Evolutionary conservation across 768 basidiomycete species (phyloP).

Genomic region (Mrakia frigida): DNA sequence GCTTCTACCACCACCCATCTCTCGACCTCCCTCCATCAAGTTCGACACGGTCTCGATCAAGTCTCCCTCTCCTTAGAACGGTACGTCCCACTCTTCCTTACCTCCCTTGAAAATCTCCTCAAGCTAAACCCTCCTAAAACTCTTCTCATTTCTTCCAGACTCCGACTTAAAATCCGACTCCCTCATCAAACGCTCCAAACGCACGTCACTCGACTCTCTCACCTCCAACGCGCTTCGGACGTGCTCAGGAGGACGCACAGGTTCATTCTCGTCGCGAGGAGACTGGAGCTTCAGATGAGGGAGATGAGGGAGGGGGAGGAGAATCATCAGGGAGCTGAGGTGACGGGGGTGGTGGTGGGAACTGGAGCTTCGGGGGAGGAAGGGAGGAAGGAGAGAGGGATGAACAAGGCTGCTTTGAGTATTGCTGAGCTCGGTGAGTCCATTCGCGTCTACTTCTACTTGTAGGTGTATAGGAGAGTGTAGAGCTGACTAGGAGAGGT

Average conservation of each 20-base stretch:
- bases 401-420: slow-evolving; percentile 90
- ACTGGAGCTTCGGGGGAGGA: slow-evolving; percentile 51
- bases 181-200: slow-evolving; percentile 72
- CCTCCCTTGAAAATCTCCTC: neutral
- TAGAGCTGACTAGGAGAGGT: neutral
- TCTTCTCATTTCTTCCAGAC: slow-evolving; percentile 48
- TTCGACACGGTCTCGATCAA: slow-evolving; percentile 65
- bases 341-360: no score
- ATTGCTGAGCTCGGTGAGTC: slow-evolving; percentile 79
- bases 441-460: no score
- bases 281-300: slow-evolving; percentile 78
- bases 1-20: slow-evolving; percentile 56
- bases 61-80: slow-evolving; percentile 71
- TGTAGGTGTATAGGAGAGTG: neutral
- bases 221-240: slow-evolving; percentile 76
- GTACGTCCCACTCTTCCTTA: slow-evolving; percentile 47
- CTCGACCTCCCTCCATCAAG: slow-evolving; percentile 61
- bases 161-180: slow-evolving; percentile 75
- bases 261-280: slow-evolving; percentile 73
- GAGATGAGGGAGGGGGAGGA: neutral
- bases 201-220: slow-evolving; percentile 66
- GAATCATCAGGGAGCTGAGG: no score
- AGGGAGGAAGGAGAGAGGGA: slow-evolving; percentile 76
- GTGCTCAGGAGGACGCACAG: slow-evolving; percentile 75
- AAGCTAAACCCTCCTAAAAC: slow-evolving; percentile 5